These are phyloP conservation scores for Eucalyptus pauciflora DNA, from an alignment of 345 rosid species.

Conservation along the genomic window DNA sequence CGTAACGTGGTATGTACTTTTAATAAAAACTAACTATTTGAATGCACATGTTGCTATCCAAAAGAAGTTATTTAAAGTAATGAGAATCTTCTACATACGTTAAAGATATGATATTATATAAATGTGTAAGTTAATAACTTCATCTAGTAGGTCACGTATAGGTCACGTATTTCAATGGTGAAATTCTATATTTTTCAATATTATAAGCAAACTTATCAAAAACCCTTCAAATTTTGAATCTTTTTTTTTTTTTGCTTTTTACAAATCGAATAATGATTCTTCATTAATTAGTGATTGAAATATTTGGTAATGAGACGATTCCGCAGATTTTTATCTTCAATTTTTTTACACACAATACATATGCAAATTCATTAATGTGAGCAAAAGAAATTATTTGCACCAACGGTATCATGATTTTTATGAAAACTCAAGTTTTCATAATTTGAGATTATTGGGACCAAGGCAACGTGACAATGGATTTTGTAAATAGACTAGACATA, in stretches of 20 bases:
- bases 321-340: not conserved
- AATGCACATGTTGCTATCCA: not conserved
- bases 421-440: not conserved
- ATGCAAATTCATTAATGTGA: not conserved
- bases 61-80: not conserved
- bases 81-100: not conserved
- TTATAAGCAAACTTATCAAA: not conserved
- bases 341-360: not conserved
- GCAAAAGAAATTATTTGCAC: not conserved
- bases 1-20: not conserved
- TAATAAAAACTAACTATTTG: not conserved
- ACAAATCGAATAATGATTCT: not conserved
- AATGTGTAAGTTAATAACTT: not conserved
- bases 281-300: not conserved
- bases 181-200: not conserved
- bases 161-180: not conserved
- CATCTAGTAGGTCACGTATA: not conserved
- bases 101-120: not conserved
- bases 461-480: not conserved
- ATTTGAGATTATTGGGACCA: not conserved
- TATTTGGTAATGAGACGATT: not conserved
- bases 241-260: no score
- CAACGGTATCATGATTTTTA: not conserved
- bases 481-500: not conserved
- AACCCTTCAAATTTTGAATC: not conserved